Conservation (phyloP, 202 grass and related monocot species). For the Hordeum pubiflorum region DNA sequence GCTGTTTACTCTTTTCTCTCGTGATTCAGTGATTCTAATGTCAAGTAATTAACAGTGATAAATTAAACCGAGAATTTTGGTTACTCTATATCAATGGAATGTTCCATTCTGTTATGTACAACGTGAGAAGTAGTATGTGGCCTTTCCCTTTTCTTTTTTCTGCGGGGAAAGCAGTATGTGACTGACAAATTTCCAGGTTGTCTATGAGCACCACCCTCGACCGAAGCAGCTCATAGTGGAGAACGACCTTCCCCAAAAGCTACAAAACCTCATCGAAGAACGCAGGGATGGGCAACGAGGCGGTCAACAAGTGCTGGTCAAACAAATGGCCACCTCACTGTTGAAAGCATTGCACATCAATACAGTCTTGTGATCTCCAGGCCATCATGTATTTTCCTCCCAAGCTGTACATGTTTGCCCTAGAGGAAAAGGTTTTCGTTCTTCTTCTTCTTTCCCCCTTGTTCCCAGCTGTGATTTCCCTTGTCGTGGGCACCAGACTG, state of each 20-base stretch:
- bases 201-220: constrained; percentile 96
- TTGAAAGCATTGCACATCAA: constrained; percentile 94
- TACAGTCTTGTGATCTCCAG: constrained; percentile 66
- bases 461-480: constrained; percentile 7
- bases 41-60: background rate
- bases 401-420: constrained; percentile 46
- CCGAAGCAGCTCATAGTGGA: constrained; percentile 98
- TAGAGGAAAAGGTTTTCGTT: constrained; percentile 30
- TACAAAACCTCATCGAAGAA: constrained; percentile 96
- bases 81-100: background rate
- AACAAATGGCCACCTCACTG: constrained; percentile 97
- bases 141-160: too few relatives aligned
- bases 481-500: constrained; percentile 23
- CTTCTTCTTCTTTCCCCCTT: background rate
- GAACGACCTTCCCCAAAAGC: constrained; percentile 92
- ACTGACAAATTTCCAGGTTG: constrained; percentile 45
- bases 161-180: background rate
- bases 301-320: constrained; percentile 85
- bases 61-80: background rate
- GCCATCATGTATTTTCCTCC: constrained; percentile 33
- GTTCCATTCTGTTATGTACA: background rate
- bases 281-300: constrained; percentile 80
- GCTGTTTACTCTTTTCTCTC: background rate
- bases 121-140: background rate
- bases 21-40: background rate